Evolutionary conservation across 2,329 filamentous ascomycete genomes (phyloP).

Genomic region (Diplodia sapinea): DNA sequence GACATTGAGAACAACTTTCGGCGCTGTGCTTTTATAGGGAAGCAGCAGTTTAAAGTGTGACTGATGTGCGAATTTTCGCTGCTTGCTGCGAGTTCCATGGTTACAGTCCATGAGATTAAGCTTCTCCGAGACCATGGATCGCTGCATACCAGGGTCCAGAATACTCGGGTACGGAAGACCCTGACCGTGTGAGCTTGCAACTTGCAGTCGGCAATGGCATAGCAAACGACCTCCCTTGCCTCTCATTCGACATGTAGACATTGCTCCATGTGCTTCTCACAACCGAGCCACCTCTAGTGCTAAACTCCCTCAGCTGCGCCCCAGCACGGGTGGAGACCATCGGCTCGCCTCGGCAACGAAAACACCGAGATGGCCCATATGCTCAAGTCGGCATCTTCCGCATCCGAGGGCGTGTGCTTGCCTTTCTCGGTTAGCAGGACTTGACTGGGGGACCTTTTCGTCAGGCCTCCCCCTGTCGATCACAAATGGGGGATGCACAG

Average conservation of each 20-base stretch:
- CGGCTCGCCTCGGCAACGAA: neutral
- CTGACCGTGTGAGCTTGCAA: too few relatives aligned
- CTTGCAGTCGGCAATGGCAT: too few relatives aligned
- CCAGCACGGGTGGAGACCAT: neutral
- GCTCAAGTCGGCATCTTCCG: neutral
- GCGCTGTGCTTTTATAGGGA: neutral
- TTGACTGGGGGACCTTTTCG: neutral
- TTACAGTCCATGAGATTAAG: neutral
- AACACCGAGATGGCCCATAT: neutral
- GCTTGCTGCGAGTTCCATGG: neutral
- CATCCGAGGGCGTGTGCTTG: neutral
- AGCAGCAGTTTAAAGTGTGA: too few relatives aligned
- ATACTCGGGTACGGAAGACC: too few relatives aligned
- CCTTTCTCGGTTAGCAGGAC: neutral
- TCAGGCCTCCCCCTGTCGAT: neutral
- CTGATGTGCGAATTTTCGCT: neutral
- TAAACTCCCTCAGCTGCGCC: neutral
- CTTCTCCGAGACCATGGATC: neutral
- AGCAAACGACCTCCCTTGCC: too few relatives aligned
- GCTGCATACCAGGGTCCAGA: neutral
- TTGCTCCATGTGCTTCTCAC: neutral
- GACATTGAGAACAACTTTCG: neutral
- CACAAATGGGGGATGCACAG: neutral
- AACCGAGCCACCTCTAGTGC: neutral
- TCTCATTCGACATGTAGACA: too few relatives aligned